Evolutionary conservation across 2,329 filamentous ascomycete species (phyloP), one percentile per base, ranked within the genome.

Genomic region (Trichoderma guizhouense): DNA sequence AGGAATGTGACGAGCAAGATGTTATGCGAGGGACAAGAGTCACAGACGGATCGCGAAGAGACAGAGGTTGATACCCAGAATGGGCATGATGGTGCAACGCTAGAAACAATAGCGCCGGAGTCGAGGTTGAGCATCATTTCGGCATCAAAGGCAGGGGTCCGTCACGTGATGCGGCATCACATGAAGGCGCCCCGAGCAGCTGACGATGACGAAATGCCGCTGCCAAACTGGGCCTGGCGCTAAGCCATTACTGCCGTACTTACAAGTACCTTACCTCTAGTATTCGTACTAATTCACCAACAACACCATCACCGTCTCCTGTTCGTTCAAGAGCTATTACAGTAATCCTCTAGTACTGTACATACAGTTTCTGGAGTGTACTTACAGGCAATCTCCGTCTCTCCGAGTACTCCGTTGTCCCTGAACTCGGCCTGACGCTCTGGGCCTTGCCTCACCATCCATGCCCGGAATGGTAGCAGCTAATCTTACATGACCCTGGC

Each of bases 141-240:
- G 57, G 67, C 67, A 69, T 69, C 67, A 21, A 43, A 26, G 32
- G 64, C 57, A 62, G 28, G 55, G 28, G 57, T 34, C 67, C 21
- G 32, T 69, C 67, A 69, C 67, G 67, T 69, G 67, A 69, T 62
- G 67, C 36, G n/a, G 28, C 39, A 69, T 69, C 67, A 60, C 66
- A 69, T 69, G 66, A 43, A 69, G 55, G 55, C 34, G 26, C 15
- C 5, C 26, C 39, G 39, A 43, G 64, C 34, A 39, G 64, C 64
- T 67, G 64, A 69, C 57, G 28, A 69, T 69, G 67, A 69, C 67
- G 67, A 69, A 69, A 69, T 69, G 57, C 57, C 34, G 57, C 57
- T 36, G 60, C 67, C 47, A 24, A 24, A 69, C 60, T 34, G 65
- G 65, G 65, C 15, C 30, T 32, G 36, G 36, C 24, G 36, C 65